Evolutionary conservation across 805 yeast species (phyloP), one percentile per base, ranked within the genome.

Genomic region (Zygoascus biomembranicola): DNA sequence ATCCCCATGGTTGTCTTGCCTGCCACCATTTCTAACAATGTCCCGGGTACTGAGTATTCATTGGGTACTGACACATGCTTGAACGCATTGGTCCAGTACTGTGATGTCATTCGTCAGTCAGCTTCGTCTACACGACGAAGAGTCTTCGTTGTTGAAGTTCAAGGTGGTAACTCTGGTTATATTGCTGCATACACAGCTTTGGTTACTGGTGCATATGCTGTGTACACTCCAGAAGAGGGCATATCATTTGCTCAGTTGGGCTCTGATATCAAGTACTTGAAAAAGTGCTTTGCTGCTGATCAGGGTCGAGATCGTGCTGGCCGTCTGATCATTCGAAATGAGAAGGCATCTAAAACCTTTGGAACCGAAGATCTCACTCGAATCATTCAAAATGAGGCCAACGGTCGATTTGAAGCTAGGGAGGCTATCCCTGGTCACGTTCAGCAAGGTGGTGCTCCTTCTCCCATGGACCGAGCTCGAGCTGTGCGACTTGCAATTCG

Each of bases 361-460:
- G 79, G 90, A 16, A 86, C 97, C 8, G 82, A 87, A 59, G 75
- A 87, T 55, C 77, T 94, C 63, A 89, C 96, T 14, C 83, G 87
- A 57, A 87, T 94, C 54, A 84, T 92, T 62, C 81, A 82, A 56
- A 86, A 85, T 64, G 90, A 88, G 63, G 83, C 90, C 37, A 70
- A 77, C 41, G 87, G 86, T 48, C 77, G 76, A 59, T 94, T 87
- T 67, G 97, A 90, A 63, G 85, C 94, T 16, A 84, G 95, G 68
- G 90, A 96, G 4, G 98, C 98, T 14, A 81, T 90, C 56, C 99
- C 99, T 28, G 99, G 99, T 32, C 98, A 92, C 67, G 94, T 92
- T 55, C 99, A 94, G 76, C 99, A 94, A 73, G 99, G 99, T 68
- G 94, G 90, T 56, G 79, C 82, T 52, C 99, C 99, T 50, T 84